These are phyloP conservation scores for Termitomyces sp. DNA, from an alignment of 768 basidiomycete species.

Conservation along the genomic window DNA sequence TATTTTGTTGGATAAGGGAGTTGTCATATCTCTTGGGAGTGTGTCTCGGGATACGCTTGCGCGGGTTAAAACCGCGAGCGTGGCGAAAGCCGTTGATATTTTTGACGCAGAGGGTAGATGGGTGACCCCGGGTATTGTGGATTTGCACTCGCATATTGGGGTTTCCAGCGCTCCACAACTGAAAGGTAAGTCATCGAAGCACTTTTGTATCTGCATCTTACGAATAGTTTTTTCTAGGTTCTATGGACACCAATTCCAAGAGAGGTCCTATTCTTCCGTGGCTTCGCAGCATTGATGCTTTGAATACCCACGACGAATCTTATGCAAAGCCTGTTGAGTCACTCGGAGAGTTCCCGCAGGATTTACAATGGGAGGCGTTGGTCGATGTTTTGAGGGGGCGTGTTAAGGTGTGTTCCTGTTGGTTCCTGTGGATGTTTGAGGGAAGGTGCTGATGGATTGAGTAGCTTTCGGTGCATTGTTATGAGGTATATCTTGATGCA, in stretches of 20 bases:
- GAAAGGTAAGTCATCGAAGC: constrained; percentile 16
- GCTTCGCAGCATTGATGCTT: constrained; percentile 65
- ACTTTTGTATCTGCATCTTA: neutral
- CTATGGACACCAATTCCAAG: constrained; percentile 53
- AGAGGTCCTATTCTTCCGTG: constrained; percentile 54
- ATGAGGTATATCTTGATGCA: constrained; percentile 27
- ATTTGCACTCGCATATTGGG: constrained; percentile 45
- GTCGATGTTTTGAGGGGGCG: constrained; percentile 70
- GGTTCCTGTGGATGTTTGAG: neutral
- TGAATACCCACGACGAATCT: constrained; percentile 72
- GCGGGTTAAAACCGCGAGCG: constrained; percentile 7
- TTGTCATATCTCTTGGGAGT: constrained; percentile 55
- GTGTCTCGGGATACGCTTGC: constrained; percentile 21
- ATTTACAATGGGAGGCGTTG: constrained; percentile 66
- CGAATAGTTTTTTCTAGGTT: constrained; percentile 25
- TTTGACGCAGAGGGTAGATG: constrained; percentile 64
- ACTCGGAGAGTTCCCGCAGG: constrained; percentile 56
- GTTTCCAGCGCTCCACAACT: constrained; percentile 28
- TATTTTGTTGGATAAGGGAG: constrained; percentile 58
- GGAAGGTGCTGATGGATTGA: neutral
- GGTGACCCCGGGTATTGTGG: constrained; percentile 45
- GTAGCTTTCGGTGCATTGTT: constrained; percentile 40
- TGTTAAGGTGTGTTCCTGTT: constrained; percentile 51
- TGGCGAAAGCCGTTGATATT: constrained; percentile 22
- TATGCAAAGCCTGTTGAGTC: constrained; percentile 31